These are phyloP conservation scores for Vitellaria paradoxa DNA, from an alignment of 179 eudicot genomes.

Conservation along the genomic window DNA sequence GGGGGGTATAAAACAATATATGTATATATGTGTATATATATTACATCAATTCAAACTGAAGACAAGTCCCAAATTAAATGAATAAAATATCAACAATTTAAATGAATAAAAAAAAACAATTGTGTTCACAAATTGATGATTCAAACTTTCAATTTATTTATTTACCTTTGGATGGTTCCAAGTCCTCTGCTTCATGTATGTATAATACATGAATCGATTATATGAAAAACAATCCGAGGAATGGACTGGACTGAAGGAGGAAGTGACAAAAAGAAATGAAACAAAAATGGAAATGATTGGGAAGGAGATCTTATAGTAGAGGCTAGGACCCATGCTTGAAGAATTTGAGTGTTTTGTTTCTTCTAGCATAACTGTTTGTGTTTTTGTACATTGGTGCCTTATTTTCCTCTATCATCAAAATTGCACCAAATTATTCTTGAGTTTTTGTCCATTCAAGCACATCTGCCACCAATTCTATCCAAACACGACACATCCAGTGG, in stretches of 20 bases:
- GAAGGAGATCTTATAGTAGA: slow-evolving; percentile 21
- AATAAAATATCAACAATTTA: too few relatives aligned
- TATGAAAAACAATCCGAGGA: too few relatives aligned
- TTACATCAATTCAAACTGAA: too few relatives aligned
- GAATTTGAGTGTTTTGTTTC: slow-evolving; percentile 20
- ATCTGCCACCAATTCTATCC: slow-evolving; percentile 12
- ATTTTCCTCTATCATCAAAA: slow-evolving; percentile 60
- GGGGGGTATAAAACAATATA: too few relatives aligned
- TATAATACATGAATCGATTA: too few relatives aligned
- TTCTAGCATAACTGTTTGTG: slow-evolving; percentile 17
- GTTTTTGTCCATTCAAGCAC: slow-evolving; percentile 20
- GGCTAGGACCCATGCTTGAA: slow-evolving; percentile 28
- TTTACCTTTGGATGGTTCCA: too few relatives aligned
- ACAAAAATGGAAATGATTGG: slow-evolving; percentile 54
- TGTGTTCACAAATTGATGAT: too few relatives aligned
- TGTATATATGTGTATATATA: too few relatives aligned
- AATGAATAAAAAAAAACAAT: too few relatives aligned
- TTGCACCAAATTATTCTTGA: slow-evolving; percentile 6
- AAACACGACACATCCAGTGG: slow-evolving; percentile 11
- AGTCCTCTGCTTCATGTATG: too few relatives aligned
- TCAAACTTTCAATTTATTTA: too few relatives aligned
- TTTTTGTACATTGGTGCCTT: slow-evolving; percentile 46
- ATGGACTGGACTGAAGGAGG: slow-evolving; percentile 28
- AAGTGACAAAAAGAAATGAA: slow-evolving; percentile 38
- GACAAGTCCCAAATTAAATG: too few relatives aligned